Evolutionary conservation across 345 rosid genomes (phyloP).

Genomic region (Camelina sativa): DNA sequence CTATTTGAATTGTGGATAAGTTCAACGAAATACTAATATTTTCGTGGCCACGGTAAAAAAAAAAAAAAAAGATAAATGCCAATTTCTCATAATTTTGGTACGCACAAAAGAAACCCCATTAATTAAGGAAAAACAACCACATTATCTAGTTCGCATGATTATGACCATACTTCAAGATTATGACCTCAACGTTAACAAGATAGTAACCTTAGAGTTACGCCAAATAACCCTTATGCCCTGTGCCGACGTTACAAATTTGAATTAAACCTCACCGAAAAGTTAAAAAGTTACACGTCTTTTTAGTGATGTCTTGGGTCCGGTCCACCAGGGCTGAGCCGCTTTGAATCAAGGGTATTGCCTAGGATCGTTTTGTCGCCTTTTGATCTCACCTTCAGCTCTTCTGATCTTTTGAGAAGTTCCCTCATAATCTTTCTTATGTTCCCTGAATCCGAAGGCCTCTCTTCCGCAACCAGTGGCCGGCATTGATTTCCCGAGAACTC

Average conservation of each 20-base stretch:
- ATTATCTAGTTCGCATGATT: neutral
- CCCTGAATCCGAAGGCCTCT: conserved; percentile 35
- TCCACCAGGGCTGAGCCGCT: conserved; percentile 52
- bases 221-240: conserved; percentile 23
- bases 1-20: neutral
- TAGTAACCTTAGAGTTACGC: conserved; percentile 28
- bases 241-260: conserved; percentile 23
- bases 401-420: conserved; percentile 40
- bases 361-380: conserved; percentile 19
- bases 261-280: conserved; percentile 8
- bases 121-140: neutral
- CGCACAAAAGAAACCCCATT: neutral
- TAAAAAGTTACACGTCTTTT: conserved; percentile 13
- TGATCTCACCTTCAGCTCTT: conserved; percentile 36
- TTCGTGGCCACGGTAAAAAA: neutral
- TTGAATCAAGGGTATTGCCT: conserved; percentile 31
- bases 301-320: conserved; percentile 51
- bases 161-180: neutral
- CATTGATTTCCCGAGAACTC: conserved; percentile 38
- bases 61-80: neutral
- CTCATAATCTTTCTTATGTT: conserved; percentile 38
- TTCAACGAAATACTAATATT: conserved; percentile 2
- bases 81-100: conserved; percentile 10
- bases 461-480: conserved; percentile 36
- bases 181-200: conserved; percentile 23